Base-by-base conservation (phyloP, 805 yeast genomes). In the Yarrowia sp. region DNA sequence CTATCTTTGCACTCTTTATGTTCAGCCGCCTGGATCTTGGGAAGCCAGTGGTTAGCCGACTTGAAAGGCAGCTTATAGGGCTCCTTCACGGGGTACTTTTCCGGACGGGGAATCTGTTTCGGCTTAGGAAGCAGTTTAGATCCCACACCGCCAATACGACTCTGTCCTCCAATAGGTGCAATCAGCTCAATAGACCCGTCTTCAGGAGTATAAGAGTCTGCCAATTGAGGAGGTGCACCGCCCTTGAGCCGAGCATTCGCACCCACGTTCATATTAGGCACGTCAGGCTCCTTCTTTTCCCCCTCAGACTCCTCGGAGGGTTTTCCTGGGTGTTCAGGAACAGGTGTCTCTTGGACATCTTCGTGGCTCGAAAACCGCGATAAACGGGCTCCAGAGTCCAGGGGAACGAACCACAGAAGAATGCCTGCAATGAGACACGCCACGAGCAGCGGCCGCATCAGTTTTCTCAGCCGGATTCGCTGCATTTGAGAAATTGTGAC, bases 21-120 rank as follows among this genome's bases (percentile, higher is more conserved):
- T 22, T 48, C 56, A n/a, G 16, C 70, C 1, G 74, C 72, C 59
- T 73, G 75, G 40, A 73, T 68, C 49, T 70, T 69, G 45, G 71
- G 70, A 5, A 61, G 55, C 45, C 38, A 32, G 19, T 58, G 32
- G 26, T 14, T 42, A 12, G 41, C 26, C 8, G 41, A 26, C 16
- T 40, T 42, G 35, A 14, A 22, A 10, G 64, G 64, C 36, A 59
- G n/a, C 16, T 35, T 32, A 35, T 35, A 59, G 15, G 35, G 42
- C 8, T 59, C 15, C 12, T n/a, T 16, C 5, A 59, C 65, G 19
- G 65, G 65, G 52, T 59, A 59, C 65, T 59, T 59, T 36, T 59
- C 65, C 35, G 7, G 11, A 2, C 65, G 65, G 5, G 65, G 65
- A 9, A 59, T 32, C 65, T 59, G 65, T 8, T 35, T 45, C 32